These are phyloP conservation scores for Thermoascus crustaceus DNA, from an alignment of 2,329 filamentous ascomycete genomes.

Conservation along the genomic window DNA sequence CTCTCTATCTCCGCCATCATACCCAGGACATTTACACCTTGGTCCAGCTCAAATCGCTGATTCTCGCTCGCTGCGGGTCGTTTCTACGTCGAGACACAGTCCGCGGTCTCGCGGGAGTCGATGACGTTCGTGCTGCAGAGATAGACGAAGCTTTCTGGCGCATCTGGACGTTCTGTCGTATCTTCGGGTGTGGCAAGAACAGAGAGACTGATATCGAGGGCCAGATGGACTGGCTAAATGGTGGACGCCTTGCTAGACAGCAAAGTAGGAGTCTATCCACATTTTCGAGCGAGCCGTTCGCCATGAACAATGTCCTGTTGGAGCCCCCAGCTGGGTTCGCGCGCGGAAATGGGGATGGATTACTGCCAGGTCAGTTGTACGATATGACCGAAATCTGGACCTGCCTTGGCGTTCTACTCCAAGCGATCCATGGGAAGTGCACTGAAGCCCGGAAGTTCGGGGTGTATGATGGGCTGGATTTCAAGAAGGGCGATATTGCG, in stretches of 20 bases:
- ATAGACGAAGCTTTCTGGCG: slow-evolving; percentile 57
- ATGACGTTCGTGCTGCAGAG: slow-evolving; percentile 39
- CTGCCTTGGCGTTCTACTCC: slow-evolving; percentile 49
- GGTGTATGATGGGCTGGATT: slow-evolving; percentile 48
- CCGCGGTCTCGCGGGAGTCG: slow-evolving; percentile 43
- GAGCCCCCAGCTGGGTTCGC: slow-evolving; percentile 52
- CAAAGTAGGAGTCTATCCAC: slow-evolving; percentile 39
- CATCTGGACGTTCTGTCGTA: slow-evolving; percentile 58
- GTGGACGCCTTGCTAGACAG: slow-evolving; percentile 45
- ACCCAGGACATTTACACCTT: slow-evolving; percentile 47
- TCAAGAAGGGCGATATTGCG: slow-evolving; percentile 32
- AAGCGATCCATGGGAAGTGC: slow-evolving; percentile 47
- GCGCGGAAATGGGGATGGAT: slow-evolving; percentile 46
- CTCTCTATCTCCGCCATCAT: slow-evolving; percentile 45
- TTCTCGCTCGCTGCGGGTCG: slow-evolving; percentile 48
- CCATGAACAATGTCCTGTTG: slow-evolving; percentile 47
- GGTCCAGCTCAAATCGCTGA: slow-evolving; percentile 47
- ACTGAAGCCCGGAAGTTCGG: slow-evolving; percentile 48
- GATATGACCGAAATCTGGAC: slow-evolving; percentile 60
- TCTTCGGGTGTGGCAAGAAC: slow-evolving; percentile 52
- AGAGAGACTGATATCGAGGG: slow-evolving; percentile 52
- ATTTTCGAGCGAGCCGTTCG: slow-evolving; percentile 42
- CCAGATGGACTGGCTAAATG: slow-evolving; percentile 57
- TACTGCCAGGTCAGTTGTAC: slow-evolving; percentile 50
- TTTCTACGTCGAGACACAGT: slow-evolving; percentile 51